phyloP scores from a whole-genome alignment of 2,329 filamentous ascomycete species.

The Fusarium agapanthi region DNA sequence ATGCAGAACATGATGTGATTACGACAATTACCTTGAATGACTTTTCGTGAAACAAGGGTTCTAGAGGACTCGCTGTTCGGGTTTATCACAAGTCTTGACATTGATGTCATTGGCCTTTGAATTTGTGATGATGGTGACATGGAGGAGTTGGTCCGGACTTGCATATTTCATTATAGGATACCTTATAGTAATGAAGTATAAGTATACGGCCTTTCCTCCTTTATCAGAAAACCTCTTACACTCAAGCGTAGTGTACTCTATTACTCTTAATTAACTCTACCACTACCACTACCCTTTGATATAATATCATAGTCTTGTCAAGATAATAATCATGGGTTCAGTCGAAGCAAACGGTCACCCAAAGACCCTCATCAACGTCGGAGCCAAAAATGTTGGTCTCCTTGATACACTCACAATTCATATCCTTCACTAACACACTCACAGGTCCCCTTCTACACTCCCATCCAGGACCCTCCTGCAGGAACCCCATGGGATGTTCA shows the following conservation, averaged over 20 bases:
- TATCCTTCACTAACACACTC: neutral
- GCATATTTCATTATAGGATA: neutral
- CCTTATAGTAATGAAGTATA: neutral
- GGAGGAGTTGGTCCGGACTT: neutral
- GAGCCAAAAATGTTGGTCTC: slow-evolving; percentile 28
- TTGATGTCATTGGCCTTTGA: neutral
- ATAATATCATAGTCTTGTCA: neutral
- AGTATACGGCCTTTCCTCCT: neutral
- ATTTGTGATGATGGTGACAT: neutral
- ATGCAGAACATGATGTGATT: neutral
- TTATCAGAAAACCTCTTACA: neutral
- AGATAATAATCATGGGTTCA: neutral
- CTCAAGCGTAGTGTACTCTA: neutral
- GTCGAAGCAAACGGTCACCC: slow-evolving; percentile 1
- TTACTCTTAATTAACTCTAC: neutral
- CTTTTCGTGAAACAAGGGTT: neutral
- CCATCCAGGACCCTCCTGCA: slow-evolving; percentile 37
- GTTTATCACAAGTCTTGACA: neutral
- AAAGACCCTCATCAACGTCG: slow-evolving; percentile 31
- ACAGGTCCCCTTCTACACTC: slow-evolving; percentile 39
- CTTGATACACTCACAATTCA: too few relatives aligned
- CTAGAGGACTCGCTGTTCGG: neutral
- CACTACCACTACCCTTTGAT: neutral
- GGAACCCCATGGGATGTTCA: slow-evolving; percentile 39
- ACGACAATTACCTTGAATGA: neutral